Evolutionary conservation across 805 yeast genomes (phyloP).

Genomic region (Candida pseudofarinosa): DNA sequence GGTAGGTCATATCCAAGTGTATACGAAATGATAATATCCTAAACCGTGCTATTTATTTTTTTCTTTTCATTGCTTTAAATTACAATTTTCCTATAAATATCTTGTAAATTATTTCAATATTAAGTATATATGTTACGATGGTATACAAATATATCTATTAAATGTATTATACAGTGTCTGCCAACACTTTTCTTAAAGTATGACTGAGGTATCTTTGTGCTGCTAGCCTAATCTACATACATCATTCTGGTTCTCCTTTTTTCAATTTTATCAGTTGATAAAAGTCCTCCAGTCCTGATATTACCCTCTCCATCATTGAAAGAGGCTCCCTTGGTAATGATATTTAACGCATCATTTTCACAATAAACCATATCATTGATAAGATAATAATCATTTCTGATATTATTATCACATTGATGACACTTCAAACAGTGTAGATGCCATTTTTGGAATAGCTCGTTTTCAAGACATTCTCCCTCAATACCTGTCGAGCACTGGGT

Average conservation of each 20-base stretch:
- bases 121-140: not conserved
- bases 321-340: conserved; percentile 21
- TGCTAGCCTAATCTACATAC: conserved; percentile 23
- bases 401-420: conserved; percentile 48
- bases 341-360: conserved; percentile 40
- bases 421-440: conserved; percentile 75
- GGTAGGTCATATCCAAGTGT: too few species aligned
- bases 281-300: conserved; percentile 16
- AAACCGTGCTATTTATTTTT: too few species aligned
- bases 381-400: conserved; percentile 52
- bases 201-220: not conserved
- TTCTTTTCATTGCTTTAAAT: too few species aligned
- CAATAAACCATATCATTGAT: conserved; percentile 49
- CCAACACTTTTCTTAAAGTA: not conserved
- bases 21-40: too few species aligned
- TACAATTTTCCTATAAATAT: too few species aligned
- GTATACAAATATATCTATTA: not conserved
- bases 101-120: not conserved
- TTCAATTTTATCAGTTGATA: conserved; percentile 33
- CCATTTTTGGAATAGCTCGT: conserved; percentile 65
- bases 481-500: conserved; percentile 67
- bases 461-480: conserved; percentile 88
- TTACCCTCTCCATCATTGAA: conserved; percentile 19
- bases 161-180: not conserved
- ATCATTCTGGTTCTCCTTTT: conserved; percentile 41